Evolutionary conservation across 768 basidiomycete species (phyloP).

Genomic region (Lactarius indigo): DNA sequence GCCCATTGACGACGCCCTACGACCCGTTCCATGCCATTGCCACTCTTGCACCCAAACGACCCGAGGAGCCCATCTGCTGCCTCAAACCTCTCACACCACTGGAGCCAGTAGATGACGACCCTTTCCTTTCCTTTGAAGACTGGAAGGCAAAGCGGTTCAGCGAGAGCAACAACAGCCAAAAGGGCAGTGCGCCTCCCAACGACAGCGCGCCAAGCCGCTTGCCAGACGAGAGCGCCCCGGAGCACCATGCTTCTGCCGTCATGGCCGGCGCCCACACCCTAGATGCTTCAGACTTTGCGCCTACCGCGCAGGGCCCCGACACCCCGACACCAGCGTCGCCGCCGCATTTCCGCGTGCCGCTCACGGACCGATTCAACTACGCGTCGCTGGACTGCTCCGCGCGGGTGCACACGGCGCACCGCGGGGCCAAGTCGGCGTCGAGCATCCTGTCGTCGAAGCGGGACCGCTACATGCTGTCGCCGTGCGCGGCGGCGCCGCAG

Average conservation of each 20-base stretch:
- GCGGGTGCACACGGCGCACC: slow-evolving; percentile 81
- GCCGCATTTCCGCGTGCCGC: slow-evolving; percentile 67
- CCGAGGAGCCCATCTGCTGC: slow-evolving; percentile 65
- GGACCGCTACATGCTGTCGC: slow-evolving; percentile 96
- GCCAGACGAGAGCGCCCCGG: slow-evolving; percentile 1
- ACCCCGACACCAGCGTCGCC: slow-evolving; percentile 36
- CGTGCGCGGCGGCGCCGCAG: slow-evolving; percentile 63
- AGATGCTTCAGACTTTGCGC: neutral
- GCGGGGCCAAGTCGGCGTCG: slow-evolving; percentile 74
- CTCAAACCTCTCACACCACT: slow-evolving; percentile 48
- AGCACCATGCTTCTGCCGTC: neutral
- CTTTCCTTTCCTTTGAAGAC: slow-evolving; percentile 80
- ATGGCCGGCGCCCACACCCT: neutral
- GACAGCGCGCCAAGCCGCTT: slow-evolving; percentile 1
- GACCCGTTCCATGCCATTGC: slow-evolving; percentile 62
- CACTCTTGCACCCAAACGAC: slow-evolving; percentile 43
- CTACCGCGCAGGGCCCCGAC: neutral
- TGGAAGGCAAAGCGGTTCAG: slow-evolving; percentile 72
- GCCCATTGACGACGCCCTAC: slow-evolving; percentile 39
- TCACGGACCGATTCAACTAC: slow-evolving; percentile 91
- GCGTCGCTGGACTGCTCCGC: slow-evolving; percentile 92
- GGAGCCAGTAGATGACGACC: slow-evolving; percentile 51
- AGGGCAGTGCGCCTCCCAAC: slow-evolving; percentile 11
- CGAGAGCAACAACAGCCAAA: slow-evolving; percentile 37
- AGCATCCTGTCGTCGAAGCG: slow-evolving; percentile 85